Evolutionary conservation across 495 filamentous ascomycete species (phyloP), one percentile per base, ranked within the genome.

Genomic region (Trichocladium antarcticum): DNA sequence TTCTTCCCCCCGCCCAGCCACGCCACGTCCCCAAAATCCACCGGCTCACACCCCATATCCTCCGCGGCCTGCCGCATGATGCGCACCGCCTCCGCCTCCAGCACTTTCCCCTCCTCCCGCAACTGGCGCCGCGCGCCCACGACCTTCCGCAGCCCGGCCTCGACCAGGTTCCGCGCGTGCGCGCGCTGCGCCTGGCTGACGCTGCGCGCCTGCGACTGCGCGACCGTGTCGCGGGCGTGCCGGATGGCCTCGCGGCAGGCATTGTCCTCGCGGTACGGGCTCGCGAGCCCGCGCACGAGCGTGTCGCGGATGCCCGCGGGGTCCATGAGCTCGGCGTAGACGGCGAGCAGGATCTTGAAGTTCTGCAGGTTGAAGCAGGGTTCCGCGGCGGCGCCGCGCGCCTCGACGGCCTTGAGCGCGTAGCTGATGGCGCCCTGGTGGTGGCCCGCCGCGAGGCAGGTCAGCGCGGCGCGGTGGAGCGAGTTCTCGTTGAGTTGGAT

Each of bases 311-410:
- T 58, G 19, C 62, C 65, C 11, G 42, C 49, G 6, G 55, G 27
- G 47, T 74, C 65, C 10, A 55, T 45, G 6, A 72, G 50, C 14
- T 49, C 32, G 11, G 68, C 54, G 42, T 70, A 74, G 15, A 60
- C 59, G n/a, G 31, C 50, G 9, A 75, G 54, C 35, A 73, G 52
- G 38, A 65, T 62, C 17, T 49, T 61, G 51, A 71, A 74, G 55
- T 58, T 71, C 15, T 45, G 57, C n/a, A 51, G 56, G 43, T 57
- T 67, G 55, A 62, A 69, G 50, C 63, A 66, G 0, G 51, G 59
- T 12, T 56, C 56, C 12, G 24, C 39, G 12, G 19, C 1, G 2
- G 15, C 6, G 35, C 49, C 54, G 31, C 45, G 47, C 51, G 48
- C 61, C 29, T 56, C 49, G 34, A 47, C 62, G n/a, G 72, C 71